Conservation (phyloP, 2,329 filamentous ascomycete genomes). For the Xylariaceae sp. region DNA sequence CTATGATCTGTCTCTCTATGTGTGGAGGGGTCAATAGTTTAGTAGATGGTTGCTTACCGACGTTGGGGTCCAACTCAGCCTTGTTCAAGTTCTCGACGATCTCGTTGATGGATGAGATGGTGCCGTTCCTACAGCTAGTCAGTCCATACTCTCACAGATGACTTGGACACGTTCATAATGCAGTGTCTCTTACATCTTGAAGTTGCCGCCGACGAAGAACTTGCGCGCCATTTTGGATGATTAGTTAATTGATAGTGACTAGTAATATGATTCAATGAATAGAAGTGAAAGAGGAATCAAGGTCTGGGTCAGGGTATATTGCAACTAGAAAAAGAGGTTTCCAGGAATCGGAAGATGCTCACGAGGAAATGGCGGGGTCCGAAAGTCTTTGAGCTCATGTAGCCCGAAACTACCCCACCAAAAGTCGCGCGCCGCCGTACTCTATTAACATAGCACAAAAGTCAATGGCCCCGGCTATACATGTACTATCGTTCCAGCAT, state of each 20-base stretch:
- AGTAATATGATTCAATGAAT: background rate
- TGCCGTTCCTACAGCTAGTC: constrained; percentile 72
- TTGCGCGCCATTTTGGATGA: constrained; percentile 76
- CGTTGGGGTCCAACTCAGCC: constrained; percentile 72
- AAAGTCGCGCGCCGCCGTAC: background rate
- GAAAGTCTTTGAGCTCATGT: constrained; percentile 1
- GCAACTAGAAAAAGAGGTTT: background rate
- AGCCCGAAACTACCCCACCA: constrained; percentile 1
- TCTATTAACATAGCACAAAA: background rate
- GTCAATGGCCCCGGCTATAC: too few species aligned
- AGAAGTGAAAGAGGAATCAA: background rate
- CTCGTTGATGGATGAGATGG: constrained; percentile 79
- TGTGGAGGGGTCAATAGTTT: background rate
- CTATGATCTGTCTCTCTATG: background rate
- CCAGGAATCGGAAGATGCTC: too few species aligned
- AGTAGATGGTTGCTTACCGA: constrained; percentile 51
- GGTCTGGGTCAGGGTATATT: background rate
- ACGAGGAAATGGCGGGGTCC: constrained; percentile 4
- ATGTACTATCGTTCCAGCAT: too few species aligned
- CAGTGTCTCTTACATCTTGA: constrained; percentile 78
- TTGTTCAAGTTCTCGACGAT: constrained; percentile 89
- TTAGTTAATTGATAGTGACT: background rate
- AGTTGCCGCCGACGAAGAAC: constrained; percentile 98
- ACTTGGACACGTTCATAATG: constrained; percentile 7
- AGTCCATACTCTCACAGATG: constrained; percentile 13